Evolutionary conservation across 2,329 filamentous ascomycete genomes (phyloP).

Genomic region (Cladosporium colombiae): DNA sequence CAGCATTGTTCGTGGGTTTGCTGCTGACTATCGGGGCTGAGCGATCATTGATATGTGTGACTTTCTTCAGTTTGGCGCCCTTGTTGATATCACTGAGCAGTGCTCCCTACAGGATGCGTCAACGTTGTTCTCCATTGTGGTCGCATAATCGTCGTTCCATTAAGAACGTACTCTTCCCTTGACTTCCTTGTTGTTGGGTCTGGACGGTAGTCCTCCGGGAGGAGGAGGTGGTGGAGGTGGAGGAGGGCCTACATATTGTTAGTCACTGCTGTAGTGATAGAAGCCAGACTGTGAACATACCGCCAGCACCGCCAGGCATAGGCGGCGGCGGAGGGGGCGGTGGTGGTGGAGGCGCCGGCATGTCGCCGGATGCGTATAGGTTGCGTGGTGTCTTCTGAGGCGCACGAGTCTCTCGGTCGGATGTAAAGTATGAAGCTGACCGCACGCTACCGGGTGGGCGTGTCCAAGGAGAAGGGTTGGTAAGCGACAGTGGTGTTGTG

Average conservation of each 20-base stretch:
- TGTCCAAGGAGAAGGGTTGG: not conserved
- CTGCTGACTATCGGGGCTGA: conserved; percentile 73
- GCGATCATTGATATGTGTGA: conserved; percentile 82
- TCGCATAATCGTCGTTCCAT: not conserved
- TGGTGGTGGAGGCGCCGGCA: conserved; percentile 50
- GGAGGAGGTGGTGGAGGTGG: conserved; percentile 67
- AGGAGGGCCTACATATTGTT: conserved; percentile 51
- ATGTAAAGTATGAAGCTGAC: not conserved
- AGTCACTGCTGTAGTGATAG: not conserved
- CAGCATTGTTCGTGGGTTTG: conserved; percentile 52
- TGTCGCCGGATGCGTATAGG: not conserved
- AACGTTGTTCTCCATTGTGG: not conserved
- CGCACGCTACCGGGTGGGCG: not conserved
- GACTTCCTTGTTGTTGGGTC: conserved; percentile 56
- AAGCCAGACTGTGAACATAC: conserved; percentile 29
- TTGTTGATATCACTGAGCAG: conserved; percentile 86
- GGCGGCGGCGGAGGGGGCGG: conserved; percentile 69
- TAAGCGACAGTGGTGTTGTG: not conserved
- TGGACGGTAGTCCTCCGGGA: conserved; percentile 53
- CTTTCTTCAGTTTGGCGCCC: conserved; percentile 77
- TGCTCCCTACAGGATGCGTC: conserved; percentile 65
- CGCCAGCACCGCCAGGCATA: conserved; percentile 57
- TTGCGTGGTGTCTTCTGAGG: not conserved
- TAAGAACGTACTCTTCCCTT: conserved; percentile 62
- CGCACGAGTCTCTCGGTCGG: not conserved